These are phyloP conservation scores for Amniculicola lignicola DNA, from an alignment of 495 filamentous ascomycete genomes.

Conservation along the genomic window DNA sequence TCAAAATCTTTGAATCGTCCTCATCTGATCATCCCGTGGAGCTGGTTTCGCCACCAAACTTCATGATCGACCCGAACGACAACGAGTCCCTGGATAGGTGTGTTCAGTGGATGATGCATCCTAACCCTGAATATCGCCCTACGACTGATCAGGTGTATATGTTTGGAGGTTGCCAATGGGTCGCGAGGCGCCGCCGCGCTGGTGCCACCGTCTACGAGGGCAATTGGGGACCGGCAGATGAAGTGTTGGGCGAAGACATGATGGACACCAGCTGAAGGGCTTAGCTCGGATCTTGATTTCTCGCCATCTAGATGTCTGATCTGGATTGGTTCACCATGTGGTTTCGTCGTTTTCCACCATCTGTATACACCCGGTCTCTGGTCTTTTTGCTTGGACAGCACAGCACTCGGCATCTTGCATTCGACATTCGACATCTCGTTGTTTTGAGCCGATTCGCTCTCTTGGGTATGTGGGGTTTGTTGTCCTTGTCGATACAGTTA, in stretches of 20 bases:
- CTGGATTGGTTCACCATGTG: slow-evolving; percentile 3
- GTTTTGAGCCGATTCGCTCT: background rate
- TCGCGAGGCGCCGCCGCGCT: slow-evolving; percentile 66
- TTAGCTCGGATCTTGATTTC: slow-evolving; percentile 1
- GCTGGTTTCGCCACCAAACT: slow-evolving; percentile 70
- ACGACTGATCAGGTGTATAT: slow-evolving; percentile 67
- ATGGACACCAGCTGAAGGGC: slow-evolving; percentile 53
- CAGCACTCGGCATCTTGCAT: background rate
- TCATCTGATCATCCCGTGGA: slow-evolving; percentile 53
- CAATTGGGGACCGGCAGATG: slow-evolving; percentile 84
- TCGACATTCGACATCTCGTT: background rate
- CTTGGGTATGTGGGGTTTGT: background rate
- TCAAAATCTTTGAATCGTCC: slow-evolving; percentile 23
- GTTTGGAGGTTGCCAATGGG: slow-evolving; percentile 70
- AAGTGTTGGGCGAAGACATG: slow-evolving; percentile 68
- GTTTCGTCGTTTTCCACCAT: background rate
- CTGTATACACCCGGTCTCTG: background rate
- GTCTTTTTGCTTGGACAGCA: background rate
- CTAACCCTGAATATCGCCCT: slow-evolving; percentile 69
- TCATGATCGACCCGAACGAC: slow-evolving; percentile 75
- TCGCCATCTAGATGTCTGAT: slow-evolving; percentile 9
- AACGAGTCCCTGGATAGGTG: slow-evolving; percentile 74
- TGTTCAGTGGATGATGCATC: slow-evolving; percentile 83
- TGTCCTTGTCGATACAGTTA: background rate
- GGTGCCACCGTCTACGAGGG: slow-evolving; percentile 92